A percentile compares a stretch with the other conserved stretches of the same genome.
These are phyloP conservation scores for Yamadazyma akitaensis DNA, from an alignment of 805 yeast genomes.

Conservation along the genomic window DNA sequence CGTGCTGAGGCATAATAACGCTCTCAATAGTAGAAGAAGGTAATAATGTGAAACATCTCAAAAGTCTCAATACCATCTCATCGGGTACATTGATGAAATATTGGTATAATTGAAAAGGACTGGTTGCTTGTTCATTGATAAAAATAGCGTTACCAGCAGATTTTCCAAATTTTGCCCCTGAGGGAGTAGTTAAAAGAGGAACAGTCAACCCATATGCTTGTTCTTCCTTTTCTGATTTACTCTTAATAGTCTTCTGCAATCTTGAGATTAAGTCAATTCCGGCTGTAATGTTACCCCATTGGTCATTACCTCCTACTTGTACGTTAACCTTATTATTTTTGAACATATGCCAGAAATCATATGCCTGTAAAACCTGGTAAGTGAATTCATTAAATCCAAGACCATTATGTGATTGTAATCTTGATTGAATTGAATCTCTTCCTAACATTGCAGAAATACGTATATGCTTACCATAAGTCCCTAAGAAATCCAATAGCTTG, in stretches of 20 bases:
- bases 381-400: constrained; percentile 93
- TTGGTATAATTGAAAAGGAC: constrained; percentile 81
- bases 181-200: constrained; percentile 81
- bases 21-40: constrained; percentile 58
- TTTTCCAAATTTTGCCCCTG: constrained; percentile 93
- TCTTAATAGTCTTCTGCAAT: constrained; percentile 27
- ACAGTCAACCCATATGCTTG: constrained; percentile 77
- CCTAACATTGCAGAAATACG: constrained; percentile 84
- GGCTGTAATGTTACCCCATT: constrained; percentile 97
- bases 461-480: constrained; percentile 71
- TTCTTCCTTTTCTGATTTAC: constrained; percentile 13
- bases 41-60: constrained; percentile 76
- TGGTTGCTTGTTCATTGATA: constrained; percentile 69
- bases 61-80: constrained; percentile 62
- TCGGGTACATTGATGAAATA: constrained; percentile 79
- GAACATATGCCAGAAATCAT: constrained; percentile 82
- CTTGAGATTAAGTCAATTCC: constrained; percentile 85
- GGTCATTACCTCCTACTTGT: constrained; percentile 96
- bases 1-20: constrained; percentile 50
- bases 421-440: constrained; percentile 78
- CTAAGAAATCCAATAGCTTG: constrained; percentile 72
- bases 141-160: constrained; percentile 97
- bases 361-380: constrained; percentile 90
- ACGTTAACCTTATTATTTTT: constrained; percentile 54
- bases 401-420: constrained; percentile 69